Evolutionary conservation across 2,329 filamentous ascomycete genomes (phyloP), one percentile per base, ranked within the genome.

Genomic region (Penicillium sp.): DNA sequence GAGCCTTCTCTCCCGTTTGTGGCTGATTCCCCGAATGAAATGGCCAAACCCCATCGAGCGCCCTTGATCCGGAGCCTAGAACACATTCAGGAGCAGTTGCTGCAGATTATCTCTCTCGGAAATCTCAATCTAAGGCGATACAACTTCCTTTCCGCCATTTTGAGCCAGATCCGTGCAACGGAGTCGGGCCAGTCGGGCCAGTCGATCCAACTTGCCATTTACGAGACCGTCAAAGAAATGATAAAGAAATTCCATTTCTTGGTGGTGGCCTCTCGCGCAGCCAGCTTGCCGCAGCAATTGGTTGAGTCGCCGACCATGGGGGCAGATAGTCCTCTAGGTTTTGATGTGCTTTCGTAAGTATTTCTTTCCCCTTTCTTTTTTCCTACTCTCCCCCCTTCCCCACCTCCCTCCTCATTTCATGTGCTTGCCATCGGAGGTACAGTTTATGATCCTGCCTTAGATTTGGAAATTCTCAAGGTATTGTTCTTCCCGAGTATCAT

Each of bases 61-160:
- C 41, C 41, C 21, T 43, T 43, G 13, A 45, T n/a, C 23, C 13
- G 23, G 13, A 45, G 41, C 23, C 41, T 45, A 27, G 41, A 45
- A n/a, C 23, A 27, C 21, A 43, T 43, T 9, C 41, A 43, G 9
- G 21, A 43, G 13, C 41, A 45, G 23, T 15, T 17, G 7, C 23
- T 45, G 23, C 41, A 27, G 23, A 45, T 45, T 10, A 45, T 45
- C 41, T 23, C 41, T 15, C 41, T 45, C 6, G 23, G 41, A 27
- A 60, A 47, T 17, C 62, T 62, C 12, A 63, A 56, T 45, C 37
- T 60, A 40, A 67, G 64, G 52, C 57, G 63, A 17, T 65, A 59
- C 43, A 57, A 53, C 38, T 50, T 64, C 10, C 23, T 64, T 6
- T 38, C 59, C 15, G 62, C 56, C 1, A 37, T 65, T n/a, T 38